These are phyloP conservation scores for Alternaria solani DNA, from an alignment of 2,329 filamentous ascomycete genomes.

Conservation along the genomic window DNA sequence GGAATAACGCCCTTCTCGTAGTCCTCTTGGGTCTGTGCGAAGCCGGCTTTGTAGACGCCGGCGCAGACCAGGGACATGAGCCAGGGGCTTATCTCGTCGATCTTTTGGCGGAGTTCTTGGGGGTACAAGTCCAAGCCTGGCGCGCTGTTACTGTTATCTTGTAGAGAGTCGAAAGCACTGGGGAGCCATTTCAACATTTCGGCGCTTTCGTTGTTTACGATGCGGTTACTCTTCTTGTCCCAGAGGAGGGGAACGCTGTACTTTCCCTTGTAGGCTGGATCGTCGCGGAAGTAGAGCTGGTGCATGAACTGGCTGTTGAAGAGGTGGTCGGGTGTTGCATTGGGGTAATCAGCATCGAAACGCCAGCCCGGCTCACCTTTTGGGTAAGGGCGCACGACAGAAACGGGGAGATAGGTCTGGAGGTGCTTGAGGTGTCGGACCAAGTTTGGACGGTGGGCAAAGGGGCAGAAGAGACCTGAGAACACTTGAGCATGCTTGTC, in stretches of 20 bases:
- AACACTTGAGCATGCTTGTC: not conserved
- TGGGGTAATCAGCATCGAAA: constrained; percentile 66
- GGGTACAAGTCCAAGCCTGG: constrained; percentile 63
- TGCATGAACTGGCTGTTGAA: constrained; percentile 67
- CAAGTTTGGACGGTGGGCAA: constrained; percentile 68
- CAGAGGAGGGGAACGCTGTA: constrained; percentile 70
- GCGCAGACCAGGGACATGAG: constrained; percentile 65
- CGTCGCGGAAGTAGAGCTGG: constrained; percentile 69
- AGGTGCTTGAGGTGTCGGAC: constrained; percentile 67
- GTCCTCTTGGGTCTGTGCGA: constrained; percentile 62
- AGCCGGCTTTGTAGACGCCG: constrained; percentile 70
- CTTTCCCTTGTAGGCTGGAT: constrained; percentile 66
- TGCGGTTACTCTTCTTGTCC: constrained; percentile 64
- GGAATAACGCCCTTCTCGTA: constrained; percentile 64
- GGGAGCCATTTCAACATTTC: constrained; percentile 67
- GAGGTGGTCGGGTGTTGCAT: constrained; percentile 67
- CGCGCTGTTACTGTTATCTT: constrained; percentile 49
- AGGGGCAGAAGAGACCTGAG: constrained; percentile 70
- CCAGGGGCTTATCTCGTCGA: constrained; percentile 64
- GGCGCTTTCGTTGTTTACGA: constrained; percentile 68
- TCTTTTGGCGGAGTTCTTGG: constrained; percentile 54
- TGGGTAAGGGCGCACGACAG: constrained; percentile 70
- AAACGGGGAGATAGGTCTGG: constrained; percentile 62
- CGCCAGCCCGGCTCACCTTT: constrained; percentile 70
- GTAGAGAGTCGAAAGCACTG: constrained; percentile 62